Percentiles rank a stretch among this genome's conserved stretches.
phyloP scores from a whole-genome alignment of 2,329 filamentous ascomycete species.

The Aspergillus glaucus region DNA sequence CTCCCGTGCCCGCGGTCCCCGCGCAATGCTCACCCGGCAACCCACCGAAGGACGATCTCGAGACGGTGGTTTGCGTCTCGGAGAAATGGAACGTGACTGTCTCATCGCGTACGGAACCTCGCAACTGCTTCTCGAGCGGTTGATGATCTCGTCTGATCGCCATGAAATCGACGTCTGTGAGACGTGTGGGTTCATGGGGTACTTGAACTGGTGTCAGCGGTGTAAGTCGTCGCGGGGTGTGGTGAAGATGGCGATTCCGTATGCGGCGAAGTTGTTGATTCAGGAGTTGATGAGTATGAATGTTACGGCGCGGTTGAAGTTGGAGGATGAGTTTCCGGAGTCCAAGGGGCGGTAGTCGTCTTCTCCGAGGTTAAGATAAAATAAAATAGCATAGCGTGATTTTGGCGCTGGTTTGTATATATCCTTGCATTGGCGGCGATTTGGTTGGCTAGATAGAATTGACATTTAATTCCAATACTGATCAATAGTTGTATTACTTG shows the following conservation, averaged over 20 bases:
- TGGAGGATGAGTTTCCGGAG: slow-evolving; percentile 86
- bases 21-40: slow-evolving; percentile 87
- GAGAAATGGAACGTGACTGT: slow-evolving; percentile 99
- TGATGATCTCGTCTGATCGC: slow-evolving; percentile 92
- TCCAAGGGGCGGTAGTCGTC: slow-evolving; percentile 27
- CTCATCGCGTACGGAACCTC: slow-evolving; percentile 93
- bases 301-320: slow-evolving; percentile 81
- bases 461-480: background rate
- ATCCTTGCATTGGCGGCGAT: slow-evolving; percentile 19
- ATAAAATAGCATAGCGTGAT: slow-evolving; percentile 1
- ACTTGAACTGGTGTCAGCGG: slow-evolving; percentile 88
- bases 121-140: slow-evolving; percentile 81
- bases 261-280: slow-evolving; percentile 90
- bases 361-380: background rate
- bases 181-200: slow-evolving; percentile 89
- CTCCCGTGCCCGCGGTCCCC: slow-evolving; percentile 80
- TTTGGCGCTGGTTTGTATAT: slow-evolving; percentile 7
- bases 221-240: slow-evolving; percentile 81
- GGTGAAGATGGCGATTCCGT: slow-evolving; percentile 91
- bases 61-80: slow-evolving; percentile 84
- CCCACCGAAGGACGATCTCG: slow-evolving; percentile 92
- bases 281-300: slow-evolving; percentile 99
- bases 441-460: slow-evolving; percentile 2
- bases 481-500: background rate
- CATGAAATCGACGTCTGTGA: slow-evolving; percentile 92